Evolutionary conservation across 2,329 filamentous ascomycete species (phyloP).

Genomic region (Seiridium unicorne): DNA sequence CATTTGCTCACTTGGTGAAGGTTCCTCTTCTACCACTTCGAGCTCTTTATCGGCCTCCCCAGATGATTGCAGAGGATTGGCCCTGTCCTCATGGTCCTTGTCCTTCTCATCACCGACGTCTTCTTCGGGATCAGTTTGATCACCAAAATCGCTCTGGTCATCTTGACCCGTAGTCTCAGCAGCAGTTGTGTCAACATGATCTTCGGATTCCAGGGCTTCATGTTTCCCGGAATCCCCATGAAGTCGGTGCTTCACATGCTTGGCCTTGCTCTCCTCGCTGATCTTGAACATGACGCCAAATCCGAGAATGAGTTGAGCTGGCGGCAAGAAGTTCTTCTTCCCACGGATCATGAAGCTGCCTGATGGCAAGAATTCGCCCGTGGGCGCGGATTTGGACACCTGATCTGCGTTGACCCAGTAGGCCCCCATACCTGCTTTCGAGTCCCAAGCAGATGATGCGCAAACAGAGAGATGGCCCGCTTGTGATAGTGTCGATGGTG

Average conservation of each 20-base stretch:
- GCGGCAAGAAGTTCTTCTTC: slow-evolving; percentile 88
- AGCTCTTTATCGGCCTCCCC: slow-evolving; percentile 23
- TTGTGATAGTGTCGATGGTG: slow-evolving; percentile 86
- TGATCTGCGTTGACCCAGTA: slow-evolving; percentile 95
- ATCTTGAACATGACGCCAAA: slow-evolving; percentile 87
- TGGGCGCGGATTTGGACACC: slow-evolving; percentile 79
- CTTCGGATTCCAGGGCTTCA: neutral
- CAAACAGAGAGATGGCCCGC: slow-evolving; percentile 83
- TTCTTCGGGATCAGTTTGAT: slow-evolving; percentile 27
- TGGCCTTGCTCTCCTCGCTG: slow-evolving; percentile 80
- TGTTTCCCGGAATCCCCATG: slow-evolving; percentile 22
- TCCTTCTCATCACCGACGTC: slow-evolving; percentile 26
- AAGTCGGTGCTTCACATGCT: slow-evolving; percentile 72
- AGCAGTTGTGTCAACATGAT: neutral
- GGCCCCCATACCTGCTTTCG: slow-evolving; percentile 90
- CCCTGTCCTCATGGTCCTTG: slow-evolving; percentile 17
- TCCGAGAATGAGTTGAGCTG: slow-evolving; percentile 82
- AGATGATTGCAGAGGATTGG: slow-evolving; percentile 33
- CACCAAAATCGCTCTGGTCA: slow-evolving; percentile 19
- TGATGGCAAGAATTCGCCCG: slow-evolving; percentile 74
- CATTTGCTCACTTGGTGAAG: slow-evolving; percentile 20
- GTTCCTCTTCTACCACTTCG: slow-evolving; percentile 13
- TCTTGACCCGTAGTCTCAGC: slow-evolving; percentile 7
- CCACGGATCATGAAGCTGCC: slow-evolving; percentile 81
- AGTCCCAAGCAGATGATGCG: slow-evolving; percentile 90